Evolutionary conservation across 108 stramenopile species (phyloP), one percentile per base, ranked within the genome.

Genomic region (Mediolabrus comicus): DNA sequence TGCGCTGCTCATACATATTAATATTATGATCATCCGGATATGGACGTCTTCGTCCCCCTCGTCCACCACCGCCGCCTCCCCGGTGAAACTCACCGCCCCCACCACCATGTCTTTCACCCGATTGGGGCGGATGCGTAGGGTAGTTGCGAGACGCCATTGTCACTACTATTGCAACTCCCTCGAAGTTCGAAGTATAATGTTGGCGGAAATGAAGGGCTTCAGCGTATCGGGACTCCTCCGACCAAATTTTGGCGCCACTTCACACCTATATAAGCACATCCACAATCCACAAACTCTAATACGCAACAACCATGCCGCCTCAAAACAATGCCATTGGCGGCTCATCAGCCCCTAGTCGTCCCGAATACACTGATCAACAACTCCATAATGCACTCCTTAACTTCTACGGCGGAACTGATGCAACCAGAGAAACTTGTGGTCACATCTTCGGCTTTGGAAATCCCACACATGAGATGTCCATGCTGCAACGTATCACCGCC

Each of bases 401-500:
- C 46, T 69, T 91, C 11, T 60, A 83, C 63, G 51, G 28, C 5
- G 29, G 69, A 19, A 65, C 80, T 3, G 26, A 33, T 13, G 56
- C 68, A 77, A 70, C 35, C 46, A 53, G 16, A 55, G 60, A 49
- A 29, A 49, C 26, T 17, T 90, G 80, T 36, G 25, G 79, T 4
- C 95, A 96, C 75, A 75, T 92, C 26, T 68, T 69, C 59, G 84
- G 83, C 26, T 86, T 71, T 59, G 86, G 80, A 7, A 74, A 86
- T 39, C 80, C 80, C 56, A 65, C 83, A 32, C 85, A 91, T 29
- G 80, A 87, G 54, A 60, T 91, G 56, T 88, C 86, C 75, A 96
- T 85, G 75, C 61, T 96, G 4, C 95, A 96, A 75, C 69, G 69
- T 2, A 90, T 96, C 43, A 93, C 92, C 4, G 91, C 91, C 33